Base-by-base conservation (phyloP, 768 basidiomycete genomes). In the Dacryopinax primogenitus region DNA sequence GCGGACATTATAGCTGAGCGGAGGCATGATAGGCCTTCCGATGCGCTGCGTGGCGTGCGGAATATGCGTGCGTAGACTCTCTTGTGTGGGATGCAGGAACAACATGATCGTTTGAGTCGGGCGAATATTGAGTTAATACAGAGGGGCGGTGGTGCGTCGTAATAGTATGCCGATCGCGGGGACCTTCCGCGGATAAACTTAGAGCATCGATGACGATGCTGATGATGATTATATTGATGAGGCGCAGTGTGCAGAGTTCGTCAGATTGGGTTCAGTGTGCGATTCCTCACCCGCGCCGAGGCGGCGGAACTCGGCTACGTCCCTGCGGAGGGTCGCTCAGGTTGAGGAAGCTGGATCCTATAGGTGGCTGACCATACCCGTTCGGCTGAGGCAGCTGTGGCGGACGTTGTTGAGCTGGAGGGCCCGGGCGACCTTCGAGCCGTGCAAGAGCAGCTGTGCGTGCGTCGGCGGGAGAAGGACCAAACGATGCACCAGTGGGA, bases 251-350 rank as follows among this genome's bases (percentile, higher is more conserved):
- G 3, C 51, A 3, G 51, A 21, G 7, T 58, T 30, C 51, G 32
- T 58, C 51, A 58, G 30, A 58, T 58, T 58, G 3, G 15, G 23
- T 58, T 23, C 23, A 13, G 13, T 32, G 30, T 23, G 21, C 13
- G 26, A 9, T 28, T 11, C n/a, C 37, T 39, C 51, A 58, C 51
- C 13, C 12, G 23, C 51, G 51, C 51, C 51, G 3, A 13, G 51
- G 51, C 51, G 11, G 51, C 51, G 51, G 32, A 6, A 4, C 26
- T 23, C 26, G 26, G 51, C 13, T 58, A 23, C 51, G 23, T 11
- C 51, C 51, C 51, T 58, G 51, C 15, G 51, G 51, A 7, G 51
- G 13, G 51, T 58, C 51, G 30, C 51, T 18, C 51, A 58, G 51
- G 30, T 30, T 58, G 51, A 58, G 51, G 26, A 58, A 58, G 51